These are phyloP conservation scores for Westerdykella sp. DNA, from an alignment of 2,329 filamentous ascomycete genomes.

Conservation along the genomic window DNA sequence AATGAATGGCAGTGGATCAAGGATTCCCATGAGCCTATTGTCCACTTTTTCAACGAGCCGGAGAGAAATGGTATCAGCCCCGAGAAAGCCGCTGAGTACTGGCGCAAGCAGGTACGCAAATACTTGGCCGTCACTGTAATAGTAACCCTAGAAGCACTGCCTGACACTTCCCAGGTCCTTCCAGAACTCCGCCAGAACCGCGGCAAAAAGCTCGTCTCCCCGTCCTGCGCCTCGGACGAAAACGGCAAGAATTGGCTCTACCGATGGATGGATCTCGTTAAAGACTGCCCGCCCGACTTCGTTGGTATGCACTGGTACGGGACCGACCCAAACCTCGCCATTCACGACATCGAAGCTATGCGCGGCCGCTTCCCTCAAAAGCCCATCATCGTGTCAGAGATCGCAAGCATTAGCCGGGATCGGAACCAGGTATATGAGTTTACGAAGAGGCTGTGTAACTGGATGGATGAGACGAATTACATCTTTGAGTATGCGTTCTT, in stretches of 20 bases:
- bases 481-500: conserved; percentile 37
- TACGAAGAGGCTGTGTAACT: conserved; percentile 37
- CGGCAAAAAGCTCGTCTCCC: conserved; percentile 36
- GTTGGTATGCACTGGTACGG: conserved; percentile 44
- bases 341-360: conserved; percentile 35
- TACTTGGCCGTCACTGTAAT: not conserved
- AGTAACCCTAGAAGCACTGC: not conserved
- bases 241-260: conserved; percentile 39
- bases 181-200: conserved; percentile 26
- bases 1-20: conserved; percentile 36
- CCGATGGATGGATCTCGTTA: conserved; percentile 38
- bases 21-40: conserved; percentile 27
- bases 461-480: conserved; percentile 41
- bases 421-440: conserved; percentile 35
- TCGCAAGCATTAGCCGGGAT: conserved; percentile 38
- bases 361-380: conserved; percentile 33
- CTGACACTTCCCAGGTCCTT: conserved; percentile 12
- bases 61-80: conserved; percentile 35
- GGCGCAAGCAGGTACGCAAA: conserved; percentile 31
- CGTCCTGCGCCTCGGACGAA: conserved; percentile 36
- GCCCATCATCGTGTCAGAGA: conserved; percentile 40
- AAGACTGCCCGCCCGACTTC: conserved; percentile 36
- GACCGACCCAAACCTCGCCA: conserved; percentile 27
- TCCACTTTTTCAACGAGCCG: conserved; percentile 46
- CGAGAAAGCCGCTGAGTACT: conserved; percentile 36